A percentile compares a stretch with the other conserved stretches of the same genome.
These are phyloP conservation scores for Venturia nashicola DNA, from an alignment of 2,329 filamentous ascomycete species.

Conservation along the genomic window DNA sequence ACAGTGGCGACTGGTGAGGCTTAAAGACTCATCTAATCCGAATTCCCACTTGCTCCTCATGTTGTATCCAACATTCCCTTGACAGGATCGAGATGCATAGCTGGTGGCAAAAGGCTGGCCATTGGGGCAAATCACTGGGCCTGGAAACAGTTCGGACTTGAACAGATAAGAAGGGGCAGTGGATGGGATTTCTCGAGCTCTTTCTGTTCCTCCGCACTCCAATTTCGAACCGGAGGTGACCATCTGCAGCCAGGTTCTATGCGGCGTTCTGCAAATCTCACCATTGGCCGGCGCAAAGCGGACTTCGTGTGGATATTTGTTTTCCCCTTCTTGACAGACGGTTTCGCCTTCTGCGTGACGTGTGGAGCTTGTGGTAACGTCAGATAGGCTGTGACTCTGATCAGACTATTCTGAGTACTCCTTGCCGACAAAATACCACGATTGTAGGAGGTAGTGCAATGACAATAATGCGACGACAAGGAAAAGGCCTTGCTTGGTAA, in stretches of 20 bases:
- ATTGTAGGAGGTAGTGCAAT: background rate
- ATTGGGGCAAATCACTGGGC: background rate
- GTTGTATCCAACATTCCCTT: background rate
- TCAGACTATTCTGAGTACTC: background rate
- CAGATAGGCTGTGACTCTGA: background rate
- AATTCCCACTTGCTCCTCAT: background rate
- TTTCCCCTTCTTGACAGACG: background rate
- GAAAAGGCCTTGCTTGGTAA: background rate
- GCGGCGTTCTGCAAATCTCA: background rate
- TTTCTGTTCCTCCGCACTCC: background rate
- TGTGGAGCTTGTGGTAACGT: constrained; percentile 1
- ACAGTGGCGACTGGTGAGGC: background rate
- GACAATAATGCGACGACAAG: background rate
- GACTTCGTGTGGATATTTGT: background rate
- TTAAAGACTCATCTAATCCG: background rate
- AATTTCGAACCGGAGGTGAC: background rate
- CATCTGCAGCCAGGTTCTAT: background rate
- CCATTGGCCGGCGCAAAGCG: background rate
- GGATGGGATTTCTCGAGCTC: background rate
- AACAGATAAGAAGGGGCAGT: background rate
- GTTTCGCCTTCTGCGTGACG: background rate
- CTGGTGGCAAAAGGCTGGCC: background rate
- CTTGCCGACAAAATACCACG: background rate
- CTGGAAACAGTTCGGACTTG: background rate
- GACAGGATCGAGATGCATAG: background rate